Evolutionary conservation across 768 basidiomycete species (phyloP).

Genomic region (Phaeotremella skinneri): DNA sequence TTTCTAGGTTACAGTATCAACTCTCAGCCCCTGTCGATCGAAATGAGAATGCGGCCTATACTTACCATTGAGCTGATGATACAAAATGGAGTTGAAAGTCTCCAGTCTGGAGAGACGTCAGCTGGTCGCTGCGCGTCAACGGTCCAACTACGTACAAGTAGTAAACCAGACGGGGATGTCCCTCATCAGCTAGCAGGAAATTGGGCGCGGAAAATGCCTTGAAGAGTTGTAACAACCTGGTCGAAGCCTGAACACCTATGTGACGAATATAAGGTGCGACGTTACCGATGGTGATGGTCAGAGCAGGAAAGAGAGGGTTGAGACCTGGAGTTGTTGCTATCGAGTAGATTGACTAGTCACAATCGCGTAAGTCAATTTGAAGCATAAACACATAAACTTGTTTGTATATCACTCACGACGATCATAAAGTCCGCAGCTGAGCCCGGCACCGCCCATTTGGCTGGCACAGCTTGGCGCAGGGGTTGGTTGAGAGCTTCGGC

Average conservation of each 20-base stretch:
- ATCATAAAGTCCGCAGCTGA: slow-evolving; percentile 83
- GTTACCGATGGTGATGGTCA: slow-evolving; percentile 87
- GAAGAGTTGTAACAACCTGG: slow-evolving; percentile 81
- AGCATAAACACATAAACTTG: slow-evolving; percentile 1
- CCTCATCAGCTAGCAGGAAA: slow-evolving; percentile 89
- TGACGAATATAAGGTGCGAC: slow-evolving; percentile 80
- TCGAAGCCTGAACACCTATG: slow-evolving; percentile 74
- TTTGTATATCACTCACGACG: slow-evolving; percentile 59
- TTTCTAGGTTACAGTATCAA: slow-evolving; percentile 59
- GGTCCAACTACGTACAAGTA: slow-evolving; percentile 64
- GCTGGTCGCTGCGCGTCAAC: neutral
- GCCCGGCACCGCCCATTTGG: slow-evolving; percentile 72
- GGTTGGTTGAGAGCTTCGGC: slow-evolving; percentile 67
- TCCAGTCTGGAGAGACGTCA: slow-evolving; percentile 65
- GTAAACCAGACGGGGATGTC: slow-evolving; percentile 86
- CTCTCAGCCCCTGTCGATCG: neutral
- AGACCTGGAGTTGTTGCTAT: slow-evolving; percentile 86
- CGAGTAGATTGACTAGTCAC: slow-evolving; percentile 81
- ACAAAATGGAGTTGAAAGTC: slow-evolving; percentile 80
- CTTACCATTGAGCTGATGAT: slow-evolving; percentile 62
- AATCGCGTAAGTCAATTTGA: no score
- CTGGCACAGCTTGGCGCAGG: slow-evolving; percentile 62
- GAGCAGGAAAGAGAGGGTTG: slow-evolving; percentile 82
- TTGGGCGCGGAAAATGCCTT: slow-evolving; percentile 84
- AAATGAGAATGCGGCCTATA: neutral